Base-by-base conservation (phyloP, 2,329 filamentous ascomycete genomes). In the Pezizomycotina sp. region DNA sequence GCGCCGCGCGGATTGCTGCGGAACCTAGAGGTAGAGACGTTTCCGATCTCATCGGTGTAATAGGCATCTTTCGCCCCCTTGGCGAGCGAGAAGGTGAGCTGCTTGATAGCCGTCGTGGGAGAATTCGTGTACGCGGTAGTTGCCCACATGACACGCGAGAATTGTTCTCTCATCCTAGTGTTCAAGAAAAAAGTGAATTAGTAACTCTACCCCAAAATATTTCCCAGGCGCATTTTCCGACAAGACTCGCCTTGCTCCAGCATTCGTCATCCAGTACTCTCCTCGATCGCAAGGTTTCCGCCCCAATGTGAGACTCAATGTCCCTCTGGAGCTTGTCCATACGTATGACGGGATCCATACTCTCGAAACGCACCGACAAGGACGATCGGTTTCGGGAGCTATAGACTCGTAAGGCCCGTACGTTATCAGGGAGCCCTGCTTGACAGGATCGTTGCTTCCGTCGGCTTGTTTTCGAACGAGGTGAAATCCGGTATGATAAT, bases 251-350 rank as follows among this genome's bases (percentile, higher is more conserved):
- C 78, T 76, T 31, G 89, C 91, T 46, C 78, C 89, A 46, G 77
- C 73, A 64, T 98, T 86, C 52, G 71, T 71, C 48, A 95, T 66
- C 58, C 77, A 81, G 61, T 92, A 93, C 81, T 73, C 62, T 98
- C 89, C 61, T 98, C 89, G 31, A 84, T 82, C 2, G 89, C 89
- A 35, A 95, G 61, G 56, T 98, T 98, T 45, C 89, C 89, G 48
- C 89, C 89, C 89, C 89, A 98, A 60, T 95, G 89, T 55, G 81
- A 92, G 51, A 98, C 58, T 98, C 89, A 46, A 98, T 63, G 53
- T 95, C 84, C 42, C 89, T 76, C 60, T 95, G 81, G 42, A 98
- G 65, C 10, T 71, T 64, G 21, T 73, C 72, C 32, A 82, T 71
- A 53, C 89, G 80, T 27, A 74, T 77, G 38, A 98, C 65, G 8